Evolutionary conservation across 2,329 filamentous ascomycete genomes (phyloP).

Genomic region (Phaeosphaeriaceae sp.): DNA sequence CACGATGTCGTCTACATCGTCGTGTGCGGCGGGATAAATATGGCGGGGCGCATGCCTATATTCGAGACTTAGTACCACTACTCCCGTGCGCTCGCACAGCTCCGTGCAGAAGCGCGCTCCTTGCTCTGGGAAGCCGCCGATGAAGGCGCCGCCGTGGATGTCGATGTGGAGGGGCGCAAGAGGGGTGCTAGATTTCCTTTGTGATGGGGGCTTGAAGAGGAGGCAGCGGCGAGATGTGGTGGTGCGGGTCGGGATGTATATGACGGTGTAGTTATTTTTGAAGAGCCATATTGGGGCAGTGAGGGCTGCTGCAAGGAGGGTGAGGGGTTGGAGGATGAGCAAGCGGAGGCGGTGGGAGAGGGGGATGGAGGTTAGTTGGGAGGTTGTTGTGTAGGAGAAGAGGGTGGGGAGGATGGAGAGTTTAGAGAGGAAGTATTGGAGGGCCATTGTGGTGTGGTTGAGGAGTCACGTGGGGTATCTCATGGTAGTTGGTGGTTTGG

Average conservation of each 20-base stretch:
- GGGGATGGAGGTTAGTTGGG: slow-evolving; percentile 38
- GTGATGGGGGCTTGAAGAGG: slow-evolving; percentile 49
- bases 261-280: slow-evolving; percentile 43
- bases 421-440: neutral
- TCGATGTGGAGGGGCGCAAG: slow-evolving; percentile 54
- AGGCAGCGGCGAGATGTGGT: slow-evolving; percentile 51
- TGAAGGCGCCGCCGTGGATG: slow-evolving; percentile 54
- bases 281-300: slow-evolving; percentile 48
- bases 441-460: too few relatives aligned
- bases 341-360: slow-evolving; percentile 53
- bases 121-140: slow-evolving; percentile 53
- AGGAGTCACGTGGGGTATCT: too few relatives aligned
- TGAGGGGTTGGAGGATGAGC: slow-evolving; percentile 53
- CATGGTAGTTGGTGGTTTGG: too few relatives aligned
- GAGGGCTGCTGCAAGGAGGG: slow-evolving; percentile 48
- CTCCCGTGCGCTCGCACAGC: slow-evolving; percentile 50
- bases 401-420: neutral
- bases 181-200: neutral
- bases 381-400: too few relatives aligned
- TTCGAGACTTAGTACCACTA: slow-evolving; percentile 48
- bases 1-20: slow-evolving; percentile 55
- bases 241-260: slow-evolving; percentile 50
- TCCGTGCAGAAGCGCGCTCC: slow-evolving; percentile 43
- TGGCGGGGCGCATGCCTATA: slow-evolving; percentile 53
- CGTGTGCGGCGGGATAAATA: slow-evolving; percentile 50